phyloP scores from a whole-genome alignment of 495 filamentous ascomycete species.

The Talaromyces wortmannii region DNA sequence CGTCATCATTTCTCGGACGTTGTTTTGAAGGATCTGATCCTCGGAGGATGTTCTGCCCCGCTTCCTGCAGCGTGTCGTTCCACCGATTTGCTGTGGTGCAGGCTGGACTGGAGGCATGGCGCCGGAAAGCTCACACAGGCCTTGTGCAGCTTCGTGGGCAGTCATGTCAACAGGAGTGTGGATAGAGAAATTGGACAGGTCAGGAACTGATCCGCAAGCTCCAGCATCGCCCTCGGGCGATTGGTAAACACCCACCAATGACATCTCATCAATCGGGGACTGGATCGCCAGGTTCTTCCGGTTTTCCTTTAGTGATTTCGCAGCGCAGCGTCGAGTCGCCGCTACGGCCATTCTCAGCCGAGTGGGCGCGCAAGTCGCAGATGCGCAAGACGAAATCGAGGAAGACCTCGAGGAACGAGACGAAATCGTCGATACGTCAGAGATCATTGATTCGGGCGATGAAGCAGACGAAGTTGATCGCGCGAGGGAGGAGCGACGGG shows the following conservation, averaged over 20 bases:
- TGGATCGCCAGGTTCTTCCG: constrained; percentile 32
- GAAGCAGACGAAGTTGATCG: constrained; percentile 71
- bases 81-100: constrained; percentile 10
- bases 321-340: constrained; percentile 78
- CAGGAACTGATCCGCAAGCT: constrained; percentile 38
- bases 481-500: constrained; percentile 69
- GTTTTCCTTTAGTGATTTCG: constrained; percentile 37
- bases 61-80: constrained; percentile 45
- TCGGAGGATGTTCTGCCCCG: constrained; percentile 64
- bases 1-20: constrained; percentile 56
- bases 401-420: constrained; percentile 64
- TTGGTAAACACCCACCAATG: constrained; percentile 38
- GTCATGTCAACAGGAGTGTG: constrained; percentile 38
- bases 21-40: constrained; percentile 61
- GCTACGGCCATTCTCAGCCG: constrained; percentile 65
- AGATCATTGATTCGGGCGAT: constrained; percentile 88
- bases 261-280: constrained; percentile 43
- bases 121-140: constrained; percentile 57
- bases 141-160: constrained; percentile 54
- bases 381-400: constrained; percentile 66
- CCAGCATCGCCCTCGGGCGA: constrained; percentile 58
- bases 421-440: constrained; percentile 60
- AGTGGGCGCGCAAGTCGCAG: constrained; percentile 55
- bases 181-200: constrained; percentile 47
- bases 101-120: constrained; percentile 11